Evolutionary conservation across 192 early-diverging fungal genomes (phyloP).

Genomic region (Lunasporangiospora selenospora): DNA sequence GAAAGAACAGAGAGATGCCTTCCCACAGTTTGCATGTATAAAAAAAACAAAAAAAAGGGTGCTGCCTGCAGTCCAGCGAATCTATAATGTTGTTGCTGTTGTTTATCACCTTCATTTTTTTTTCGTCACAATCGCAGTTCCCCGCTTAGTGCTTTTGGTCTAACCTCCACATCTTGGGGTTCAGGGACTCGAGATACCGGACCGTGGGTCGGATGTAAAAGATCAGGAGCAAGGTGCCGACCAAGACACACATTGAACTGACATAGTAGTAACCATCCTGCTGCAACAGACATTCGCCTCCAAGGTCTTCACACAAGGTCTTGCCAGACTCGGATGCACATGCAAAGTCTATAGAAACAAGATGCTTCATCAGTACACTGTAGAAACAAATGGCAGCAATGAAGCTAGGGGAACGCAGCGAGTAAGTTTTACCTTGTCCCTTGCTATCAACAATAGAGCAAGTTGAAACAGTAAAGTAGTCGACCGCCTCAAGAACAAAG

Average conservation of each 20-base stretch:
- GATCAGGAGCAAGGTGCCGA: constrained; percentile 67
- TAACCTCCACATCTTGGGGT: constrained; percentile 34
- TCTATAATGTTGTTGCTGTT: no score
- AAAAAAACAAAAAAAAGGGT: no score
- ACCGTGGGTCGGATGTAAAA: constrained; percentile 68
- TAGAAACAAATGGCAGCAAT: not conserved
- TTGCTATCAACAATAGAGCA: constrained; percentile 62
- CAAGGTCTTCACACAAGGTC: constrained; percentile 62
- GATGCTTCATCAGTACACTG: not conserved
- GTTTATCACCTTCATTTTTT: no score
- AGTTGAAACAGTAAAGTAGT: constrained; percentile 80
- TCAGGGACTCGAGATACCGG: constrained; percentile 56
- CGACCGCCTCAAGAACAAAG: constrained; percentile 92
- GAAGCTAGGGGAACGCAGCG: not conserved
- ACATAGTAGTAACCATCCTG: constrained; percentile 93
- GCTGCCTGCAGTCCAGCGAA: no score
- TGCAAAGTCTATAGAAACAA: constrained; percentile 47
- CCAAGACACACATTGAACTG: constrained; percentile 69
- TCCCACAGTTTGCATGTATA: no score
- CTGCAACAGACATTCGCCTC: constrained; percentile 70
- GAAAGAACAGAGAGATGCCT: no score
- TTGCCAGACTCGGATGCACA: constrained; percentile 73
- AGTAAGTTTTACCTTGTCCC: constrained; percentile 19
- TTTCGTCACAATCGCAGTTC: not conserved
- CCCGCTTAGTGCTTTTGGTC: constrained; percentile 12